These are phyloP conservation scores for Kregervanrija fluxuum DNA, from an alignment of 805 yeast genomes.

Conservation along the genomic window DNA sequence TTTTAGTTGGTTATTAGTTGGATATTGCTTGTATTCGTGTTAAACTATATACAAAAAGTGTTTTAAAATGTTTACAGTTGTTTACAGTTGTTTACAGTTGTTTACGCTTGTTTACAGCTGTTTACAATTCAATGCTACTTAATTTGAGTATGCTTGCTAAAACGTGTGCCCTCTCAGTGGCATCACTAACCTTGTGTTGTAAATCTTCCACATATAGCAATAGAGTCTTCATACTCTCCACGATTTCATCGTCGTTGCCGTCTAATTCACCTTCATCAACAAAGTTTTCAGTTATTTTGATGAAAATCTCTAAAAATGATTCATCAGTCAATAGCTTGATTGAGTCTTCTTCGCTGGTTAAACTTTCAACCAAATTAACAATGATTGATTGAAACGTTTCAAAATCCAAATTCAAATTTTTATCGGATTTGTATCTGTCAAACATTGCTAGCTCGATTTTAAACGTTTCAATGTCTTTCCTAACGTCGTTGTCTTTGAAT, in stretches of 20 bases:
- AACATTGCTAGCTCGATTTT: constrained; percentile 1
- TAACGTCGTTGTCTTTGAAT: constrained; percentile 4
- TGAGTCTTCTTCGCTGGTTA: no score
- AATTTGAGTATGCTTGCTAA: not conserved
- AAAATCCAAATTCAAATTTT: no score
- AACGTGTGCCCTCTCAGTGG: not conserved
- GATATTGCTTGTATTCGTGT: not conserved
- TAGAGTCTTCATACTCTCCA: constrained; percentile 6
- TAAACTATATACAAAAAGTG: not conserved
- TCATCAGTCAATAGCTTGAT: no score
- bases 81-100: not conserved
- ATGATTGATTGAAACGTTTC: no score
- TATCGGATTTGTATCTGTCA: not conserved
- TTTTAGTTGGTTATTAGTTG: not conserved
- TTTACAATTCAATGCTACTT: constrained; percentile 1
- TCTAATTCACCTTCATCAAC: constrained; percentile 8
- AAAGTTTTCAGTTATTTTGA: constrained; percentile 8
- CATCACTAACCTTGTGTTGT: constrained; percentile 5
- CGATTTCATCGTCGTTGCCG: constrained; percentile 9
- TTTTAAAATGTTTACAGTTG: not conserved
- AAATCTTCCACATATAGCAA: constrained; percentile 7
- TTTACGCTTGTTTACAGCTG: no score
- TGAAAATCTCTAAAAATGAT: constrained; percentile 1
- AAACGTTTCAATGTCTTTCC: constrained; percentile 4
- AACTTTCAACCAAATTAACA: no score